Evolutionary conservation across 2,329 filamentous ascomycete genomes (phyloP), one percentile per base, ranked within the genome.

Genomic region (Madurella mycetomatis): DNA sequence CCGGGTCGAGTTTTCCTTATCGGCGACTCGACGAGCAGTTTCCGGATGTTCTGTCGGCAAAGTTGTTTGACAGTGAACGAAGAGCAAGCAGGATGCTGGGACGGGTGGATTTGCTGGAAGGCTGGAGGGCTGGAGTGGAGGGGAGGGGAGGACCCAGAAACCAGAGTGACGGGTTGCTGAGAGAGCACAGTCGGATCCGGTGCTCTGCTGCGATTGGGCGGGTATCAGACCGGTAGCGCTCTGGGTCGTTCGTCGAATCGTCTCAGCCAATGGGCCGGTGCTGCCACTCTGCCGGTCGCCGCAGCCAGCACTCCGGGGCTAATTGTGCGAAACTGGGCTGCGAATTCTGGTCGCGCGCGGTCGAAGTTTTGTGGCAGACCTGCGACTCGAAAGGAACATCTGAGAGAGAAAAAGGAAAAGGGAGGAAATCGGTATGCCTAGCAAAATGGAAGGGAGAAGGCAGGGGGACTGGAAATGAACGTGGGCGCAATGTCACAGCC

Each of bases 161-260:
- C 62, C 62, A 62, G 55, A 62, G 56, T 53, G 61, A 62, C 59
- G 62, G 62, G 61, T 56, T 51, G 47, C 39, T 51, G 47, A 53
- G 54, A 54, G 53, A 46, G 58, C 57, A 53, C 53, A 54, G 62
- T 58, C 57, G 61, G 55, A 56, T 53, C 60, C 54, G 56, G 51
- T 58, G 45, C 32, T 17, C 34, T 57, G 55, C 34, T 57, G 55
- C 53, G 55, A 62, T 63, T 63, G 61, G 62, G 57, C 34, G 51
- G 37, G 41, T n/a, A 43, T 37, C 34, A 37, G 34, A 37, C 12
- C 42, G 49, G 39, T 51, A 50, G 58, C 46, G 56, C 47, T 47
- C 40, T 48, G 48, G 51, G 34, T 11, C 34, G 34, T 54, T 47
- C 47, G 53, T 56, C 45, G 48, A 59, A 62, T 64, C 57, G 60